phyloP scores from a whole-genome alignment of 225 moss, liverwort and hornwort species.

The Rhytidiadelphus loreus region DNA sequence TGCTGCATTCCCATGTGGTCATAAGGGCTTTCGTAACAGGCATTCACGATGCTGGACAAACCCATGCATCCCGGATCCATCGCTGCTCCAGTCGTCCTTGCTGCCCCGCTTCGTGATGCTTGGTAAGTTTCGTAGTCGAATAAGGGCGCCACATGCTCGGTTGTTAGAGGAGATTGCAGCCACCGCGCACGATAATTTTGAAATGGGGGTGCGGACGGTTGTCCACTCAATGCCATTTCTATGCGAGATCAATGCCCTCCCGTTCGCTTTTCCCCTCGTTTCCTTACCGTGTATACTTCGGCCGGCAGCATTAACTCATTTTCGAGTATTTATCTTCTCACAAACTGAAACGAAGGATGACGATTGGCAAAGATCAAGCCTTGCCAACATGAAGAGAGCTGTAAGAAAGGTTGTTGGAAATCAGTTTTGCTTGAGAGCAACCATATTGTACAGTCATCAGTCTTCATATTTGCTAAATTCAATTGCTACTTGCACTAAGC shows the following conservation, averaged over 20 bases:
- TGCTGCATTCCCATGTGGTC: conserved; percentile 1
- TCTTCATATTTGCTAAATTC: background rate
- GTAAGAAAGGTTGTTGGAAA: background rate
- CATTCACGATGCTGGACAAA: conserved; percentile 18
- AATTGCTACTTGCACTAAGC: background rate
- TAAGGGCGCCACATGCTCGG: conserved; percentile 15
- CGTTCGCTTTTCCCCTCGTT: background rate
- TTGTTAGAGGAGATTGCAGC: conserved; percentile 14
- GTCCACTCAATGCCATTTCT: background rate
- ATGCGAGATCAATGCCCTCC: background rate
- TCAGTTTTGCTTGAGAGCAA: background rate
- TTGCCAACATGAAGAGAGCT: background rate
- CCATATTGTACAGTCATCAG: background rate
- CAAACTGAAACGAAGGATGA: background rate
- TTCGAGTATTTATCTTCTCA: background rate
- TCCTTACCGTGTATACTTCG: background rate
- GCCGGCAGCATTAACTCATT: background rate
- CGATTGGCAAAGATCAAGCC: background rate
- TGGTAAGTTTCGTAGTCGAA: conserved; percentile 10
- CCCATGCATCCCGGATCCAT: conserved; percentile 5
- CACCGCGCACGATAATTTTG: conserved; percentile 19
- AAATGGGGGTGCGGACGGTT: conserved; percentile 26
- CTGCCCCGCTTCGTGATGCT: background rate
- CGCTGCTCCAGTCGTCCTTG: background rate
- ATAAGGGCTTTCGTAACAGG: conserved; percentile 3